Conservation (phyloP, 2,329 filamentous ascomycete species). For the Curvularia hawaiiensis region DNA sequence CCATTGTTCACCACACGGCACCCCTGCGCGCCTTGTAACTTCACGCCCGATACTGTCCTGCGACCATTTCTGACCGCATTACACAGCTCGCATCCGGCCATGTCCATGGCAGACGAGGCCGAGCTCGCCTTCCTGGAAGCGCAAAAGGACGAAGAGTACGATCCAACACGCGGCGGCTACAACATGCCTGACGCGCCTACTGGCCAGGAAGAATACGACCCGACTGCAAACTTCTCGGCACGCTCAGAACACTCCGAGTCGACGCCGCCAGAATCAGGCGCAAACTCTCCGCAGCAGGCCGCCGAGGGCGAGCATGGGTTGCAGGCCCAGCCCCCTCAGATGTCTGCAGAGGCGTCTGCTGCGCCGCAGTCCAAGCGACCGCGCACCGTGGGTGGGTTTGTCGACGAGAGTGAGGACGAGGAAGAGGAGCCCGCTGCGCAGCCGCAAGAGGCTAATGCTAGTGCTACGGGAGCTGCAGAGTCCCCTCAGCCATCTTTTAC, state of each 20-base stretch:
- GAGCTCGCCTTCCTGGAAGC: constrained; percentile 60
- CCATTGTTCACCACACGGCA: constrained; percentile 22
- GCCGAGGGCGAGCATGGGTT: constrained; percentile 28
- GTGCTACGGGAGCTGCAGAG: constrained; percentile 55
- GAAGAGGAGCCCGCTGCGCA: constrained; percentile 56
- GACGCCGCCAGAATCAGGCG: constrained; percentile 34
- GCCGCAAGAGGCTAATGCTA: constrained; percentile 53
- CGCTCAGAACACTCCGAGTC: constrained; percentile 36
- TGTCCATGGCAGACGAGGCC: constrained; percentile 57
- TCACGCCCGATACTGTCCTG: constrained; percentile 12
- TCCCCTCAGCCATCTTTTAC: constrained; percentile 60
- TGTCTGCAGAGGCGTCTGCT: constrained; percentile 35
- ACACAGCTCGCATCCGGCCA: constrained; percentile 10
- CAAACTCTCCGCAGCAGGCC: constrained; percentile 33
- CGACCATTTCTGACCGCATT: constrained; percentile 18
- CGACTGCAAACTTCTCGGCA: constrained; percentile 32
- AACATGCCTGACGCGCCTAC: constrained; percentile 52
- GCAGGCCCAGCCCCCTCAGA: constrained; percentile 18
- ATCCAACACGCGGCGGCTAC: constrained; percentile 47
- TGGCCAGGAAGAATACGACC: constrained; percentile 51
- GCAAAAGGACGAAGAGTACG: constrained; percentile 49
- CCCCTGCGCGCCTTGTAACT: constrained; percentile 18
- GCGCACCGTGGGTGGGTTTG: constrained; percentile 65
- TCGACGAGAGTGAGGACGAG: constrained; percentile 67
- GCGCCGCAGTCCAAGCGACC: constrained; percentile 49